phyloP scores from a whole-genome alignment of 257 asterid genomes.

The Solanum arcanum region DNA sequence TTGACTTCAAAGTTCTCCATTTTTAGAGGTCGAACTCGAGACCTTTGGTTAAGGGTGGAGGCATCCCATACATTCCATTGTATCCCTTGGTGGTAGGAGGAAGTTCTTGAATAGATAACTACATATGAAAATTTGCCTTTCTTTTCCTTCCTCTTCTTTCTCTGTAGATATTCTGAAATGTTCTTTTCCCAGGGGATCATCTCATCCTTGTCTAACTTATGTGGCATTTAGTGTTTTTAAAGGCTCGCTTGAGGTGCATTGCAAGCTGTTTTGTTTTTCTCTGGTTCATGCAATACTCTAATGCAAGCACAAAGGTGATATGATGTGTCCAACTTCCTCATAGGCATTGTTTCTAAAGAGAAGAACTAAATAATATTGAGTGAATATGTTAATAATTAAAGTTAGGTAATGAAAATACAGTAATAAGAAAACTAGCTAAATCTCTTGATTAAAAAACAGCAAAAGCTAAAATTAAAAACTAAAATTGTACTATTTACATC shows the following conservation, averaged over 20 bases:
- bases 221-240: background rate
- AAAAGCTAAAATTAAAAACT: background rate
- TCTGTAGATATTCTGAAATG: background rate
- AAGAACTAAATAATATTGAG: background rate
- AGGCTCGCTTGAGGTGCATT: background rate
- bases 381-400: background rate
- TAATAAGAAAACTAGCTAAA: background rate
- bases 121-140: background rate
- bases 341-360: background rate
- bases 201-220: background rate
- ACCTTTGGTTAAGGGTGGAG: background rate
- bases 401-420: background rate
- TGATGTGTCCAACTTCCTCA: background rate
- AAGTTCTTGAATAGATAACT: background rate
- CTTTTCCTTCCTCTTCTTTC: background rate
- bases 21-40: background rate
- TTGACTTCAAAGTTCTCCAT: background rate
- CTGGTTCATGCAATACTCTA: background rate
- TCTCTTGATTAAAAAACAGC: background rate
- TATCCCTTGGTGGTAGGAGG: background rate
- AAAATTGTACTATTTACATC: background rate
- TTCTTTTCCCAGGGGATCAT: background rate
- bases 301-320: background rate
- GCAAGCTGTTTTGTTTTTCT: background rate
- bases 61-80: background rate